Evolutionary conservation across 495 filamentous ascomycete species (phyloP), one percentile per base, ranked within the genome.

Genomic region (Hyaloscypha bicolor): DNA sequence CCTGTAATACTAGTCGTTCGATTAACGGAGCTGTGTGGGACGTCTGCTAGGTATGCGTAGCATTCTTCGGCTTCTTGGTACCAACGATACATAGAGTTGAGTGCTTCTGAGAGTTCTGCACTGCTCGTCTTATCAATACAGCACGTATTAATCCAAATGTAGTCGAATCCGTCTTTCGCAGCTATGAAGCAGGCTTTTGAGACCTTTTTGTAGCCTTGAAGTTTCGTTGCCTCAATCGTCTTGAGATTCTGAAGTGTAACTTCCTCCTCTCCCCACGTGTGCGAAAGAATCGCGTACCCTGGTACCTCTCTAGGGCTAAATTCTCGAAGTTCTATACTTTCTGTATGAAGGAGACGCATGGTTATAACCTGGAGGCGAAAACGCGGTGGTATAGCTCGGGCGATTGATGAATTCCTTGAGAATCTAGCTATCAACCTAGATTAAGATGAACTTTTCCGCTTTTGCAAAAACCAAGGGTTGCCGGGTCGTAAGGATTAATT

Each of bases 91-190:
- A 69, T 71, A 62, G 39, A 56, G 39, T 60, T 74, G 68, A 64
- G 66, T 33, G 68, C 31, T 33, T 66, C 63, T 9, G 42, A 55
- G 32, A 63, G 42, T 48, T 48, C 42, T 3, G 42, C 42, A 19
- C 42, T 48, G 16, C 11, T 16, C 11, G 42, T 48, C 6, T 63
- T 63, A 9, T 55, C 42, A 5, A 70, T 81, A 62, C 79, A 81
- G 66, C 78, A 81, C 1, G 80, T 82, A 68, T 82, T 79, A 12
- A 82, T 69, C 80, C 79, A 82, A 1, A 72, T 65, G 69, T 74
- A 80, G 9, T 74, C 29, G 16, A 70, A 69, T 11, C 64, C 60
- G 30, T 71, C 66, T 9, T 21, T 6, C 0, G 33, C 14, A 9
- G 78, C 76, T 56, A 56, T 31, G 0, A 4, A 37, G 64, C 78